Base-by-base conservation (phyloP, 164 flowering plant genomes). In the Aristolochia californica region DNA sequence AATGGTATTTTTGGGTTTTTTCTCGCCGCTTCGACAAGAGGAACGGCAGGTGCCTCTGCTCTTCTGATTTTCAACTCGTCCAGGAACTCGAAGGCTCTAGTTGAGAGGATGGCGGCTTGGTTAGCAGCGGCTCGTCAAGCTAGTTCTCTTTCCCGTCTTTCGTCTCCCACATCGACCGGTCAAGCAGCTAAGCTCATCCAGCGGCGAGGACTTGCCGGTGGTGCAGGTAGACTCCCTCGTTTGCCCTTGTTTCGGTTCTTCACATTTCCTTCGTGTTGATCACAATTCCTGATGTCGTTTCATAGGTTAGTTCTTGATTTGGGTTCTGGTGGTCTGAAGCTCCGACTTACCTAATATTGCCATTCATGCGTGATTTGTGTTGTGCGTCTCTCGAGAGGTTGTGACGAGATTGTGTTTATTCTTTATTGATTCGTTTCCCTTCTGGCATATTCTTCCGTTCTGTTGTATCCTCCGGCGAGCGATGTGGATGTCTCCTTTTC, bases 131-230 rank as follows among this genome's bases (percentile, higher is more conserved):
- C 70, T 59, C 67, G 76, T 48, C 76, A 66, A 59, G 69, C 68
- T 26, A 53, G 72, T 7, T 59, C 62, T 47, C 72, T 72, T 3
- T 43, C 70, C 47, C 56, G 72, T 45, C 55, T 62, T 11, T 45
- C 70, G 47, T 38, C 69, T 48, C 59, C 72, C 13, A 12, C 59
- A 16, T 56, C 70, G 24, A 60, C 59, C 12, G 54, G 66, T 61
- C 63, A 64, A 54, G 55, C 72, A 17, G 17, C 65, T 25, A 63
- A 70, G 47, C 66, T 85, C 8, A 57, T 79, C 49, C 91, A 74
- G n/a, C 84, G 88, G 68, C 91, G 91, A 48, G 83, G 82, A 56
- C 73, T 82, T 28, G 75, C 87, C n/a, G 78, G 79, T 58, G 82
- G 82, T 45, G 80, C 77, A 56, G 86, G 88, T 81, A 68, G 25